These are phyloP conservation scores for Nannochloropsis salina DNA, from an alignment of 108 stramenopile species.

Conservation along the genomic window DNA sequence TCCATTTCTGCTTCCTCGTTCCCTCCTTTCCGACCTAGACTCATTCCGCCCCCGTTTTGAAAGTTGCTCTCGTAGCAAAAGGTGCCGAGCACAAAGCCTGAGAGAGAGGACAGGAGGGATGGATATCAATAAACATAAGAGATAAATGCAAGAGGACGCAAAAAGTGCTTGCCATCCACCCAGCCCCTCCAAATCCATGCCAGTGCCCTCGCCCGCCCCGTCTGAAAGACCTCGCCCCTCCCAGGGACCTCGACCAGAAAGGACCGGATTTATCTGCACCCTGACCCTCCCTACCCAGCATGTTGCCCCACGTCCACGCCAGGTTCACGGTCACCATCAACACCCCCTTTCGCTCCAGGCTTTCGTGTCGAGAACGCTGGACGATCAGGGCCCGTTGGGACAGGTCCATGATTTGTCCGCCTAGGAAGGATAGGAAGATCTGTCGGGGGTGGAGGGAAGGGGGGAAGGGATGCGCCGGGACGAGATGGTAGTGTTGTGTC, in stretches of 20 bases:
- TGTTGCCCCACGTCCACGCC: not conserved
- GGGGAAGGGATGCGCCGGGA: not conserved
- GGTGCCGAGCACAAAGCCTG: not conserved
- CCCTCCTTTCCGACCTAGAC: not conserved
- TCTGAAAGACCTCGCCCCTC: too few species aligned
- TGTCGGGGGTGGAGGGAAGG: not conserved
- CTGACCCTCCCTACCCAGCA: not conserved
- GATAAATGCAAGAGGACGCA: too few species aligned
- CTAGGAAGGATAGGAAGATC: not conserved
- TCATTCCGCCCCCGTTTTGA: not conserved
- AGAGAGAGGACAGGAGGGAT: not conserved
- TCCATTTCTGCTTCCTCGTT: not conserved
- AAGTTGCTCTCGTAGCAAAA: not conserved
- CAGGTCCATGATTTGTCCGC: not conserved
- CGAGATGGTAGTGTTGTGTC: not conserved
- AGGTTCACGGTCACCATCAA: not conserved
- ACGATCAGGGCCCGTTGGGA: constrained; percentile 3
- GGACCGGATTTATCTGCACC: too few species aligned
- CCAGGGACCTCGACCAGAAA: too few species aligned
- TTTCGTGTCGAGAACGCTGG: not conserved
- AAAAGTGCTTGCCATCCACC: too few species aligned
- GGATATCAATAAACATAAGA: too few species aligned
- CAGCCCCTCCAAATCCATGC: too few species aligned
- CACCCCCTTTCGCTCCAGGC: not conserved
- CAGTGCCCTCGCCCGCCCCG: too few species aligned